phyloP scores from a whole-genome alignment of 192 early-diverging fungal genomes.

The Rhizoclosmatium globosum region DNA sequence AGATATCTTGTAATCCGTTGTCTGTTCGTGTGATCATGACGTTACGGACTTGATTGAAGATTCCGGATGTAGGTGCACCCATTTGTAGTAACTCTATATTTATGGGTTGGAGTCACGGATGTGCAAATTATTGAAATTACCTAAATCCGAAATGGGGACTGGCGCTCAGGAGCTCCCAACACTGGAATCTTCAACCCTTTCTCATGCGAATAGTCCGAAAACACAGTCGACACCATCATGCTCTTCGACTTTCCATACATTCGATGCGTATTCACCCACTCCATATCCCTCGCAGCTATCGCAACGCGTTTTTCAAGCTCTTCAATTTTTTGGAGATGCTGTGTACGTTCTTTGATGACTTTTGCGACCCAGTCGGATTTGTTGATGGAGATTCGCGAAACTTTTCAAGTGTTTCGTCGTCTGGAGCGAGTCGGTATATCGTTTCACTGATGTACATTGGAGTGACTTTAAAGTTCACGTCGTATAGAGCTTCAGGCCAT shows the following conservation, averaged over 20 bases:
- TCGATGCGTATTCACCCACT: constrained; percentile 8
- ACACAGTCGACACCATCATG: constrained; percentile 23
- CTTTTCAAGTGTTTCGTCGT: not conserved
- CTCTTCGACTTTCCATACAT: constrained; percentile 7
- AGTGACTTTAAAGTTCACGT: constrained; percentile 1
- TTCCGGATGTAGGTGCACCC: constrained; percentile 20
- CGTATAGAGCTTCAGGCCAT: constrained; percentile 1
- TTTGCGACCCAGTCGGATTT: constrained; percentile 30
- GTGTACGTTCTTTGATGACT: constrained; percentile 10
- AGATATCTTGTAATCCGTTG: constrained; percentile 38
- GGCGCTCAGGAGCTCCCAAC: not conserved
- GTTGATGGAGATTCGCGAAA: not conserved
- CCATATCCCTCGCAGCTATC: not conserved
- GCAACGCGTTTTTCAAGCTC: not conserved
- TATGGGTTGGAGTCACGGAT: not conserved
- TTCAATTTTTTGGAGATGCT: constrained; percentile 9
- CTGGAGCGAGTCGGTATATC: not conserved
- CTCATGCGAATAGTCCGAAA: constrained; percentile 32
- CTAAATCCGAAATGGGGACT: constrained; percentile 5
- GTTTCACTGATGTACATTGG: constrained; percentile 23
- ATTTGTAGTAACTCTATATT: constrained; percentile 20
- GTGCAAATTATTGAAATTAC: constrained; percentile 9
- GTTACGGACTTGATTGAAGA: constrained; percentile 37
- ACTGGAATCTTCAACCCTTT: not conserved
- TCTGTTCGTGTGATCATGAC: constrained; percentile 26